phyloP scores from a whole-genome alignment of 2,329 filamentous ascomycete species.

The Whalleya microplaca region DNA sequence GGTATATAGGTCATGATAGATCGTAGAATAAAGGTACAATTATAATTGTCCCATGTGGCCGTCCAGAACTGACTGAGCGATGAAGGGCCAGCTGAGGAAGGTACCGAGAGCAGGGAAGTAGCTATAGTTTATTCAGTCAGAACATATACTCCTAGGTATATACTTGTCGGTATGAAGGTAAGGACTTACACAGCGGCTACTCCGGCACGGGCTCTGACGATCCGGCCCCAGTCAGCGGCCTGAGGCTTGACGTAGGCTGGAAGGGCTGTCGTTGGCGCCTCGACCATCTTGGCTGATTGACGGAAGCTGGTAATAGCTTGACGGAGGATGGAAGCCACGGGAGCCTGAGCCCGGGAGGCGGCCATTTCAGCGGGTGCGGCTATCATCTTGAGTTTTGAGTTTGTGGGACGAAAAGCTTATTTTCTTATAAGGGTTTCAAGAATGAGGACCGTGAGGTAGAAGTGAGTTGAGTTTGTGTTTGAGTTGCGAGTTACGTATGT shows the following conservation, averaged over 20 bases:
- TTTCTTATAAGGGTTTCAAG: constrained; percentile 7
- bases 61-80: constrained; percentile 28
- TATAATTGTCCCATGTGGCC: constrained; percentile 30
- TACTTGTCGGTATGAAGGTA: constrained; percentile 9
- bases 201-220: constrained; percentile 37
- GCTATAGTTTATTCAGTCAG: constrained; percentile 27
- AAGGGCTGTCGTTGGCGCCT: constrained; percentile 17
- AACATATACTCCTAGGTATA: constrained; percentile 16
- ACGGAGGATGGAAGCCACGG: constrained; percentile 12
- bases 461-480: constrained; percentile 11
- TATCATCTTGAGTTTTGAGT: constrained; percentile 11
- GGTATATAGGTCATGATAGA: background rate
- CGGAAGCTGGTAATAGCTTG: constrained; percentile 19
- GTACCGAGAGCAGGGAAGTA: constrained; percentile 40
- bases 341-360: constrained; percentile 17
- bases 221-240: constrained; percentile 41
- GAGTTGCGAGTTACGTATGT: constrained; percentile 16
- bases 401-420: background rate
- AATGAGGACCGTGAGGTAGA: constrained; percentile 18
- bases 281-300: constrained; percentile 18
- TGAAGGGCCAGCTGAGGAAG: constrained; percentile 45
- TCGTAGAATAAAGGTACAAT: background rate
- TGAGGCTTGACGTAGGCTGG: constrained; percentile 10
- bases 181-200: constrained; percentile 41
- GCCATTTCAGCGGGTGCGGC: constrained; percentile 4